Conservation (phyloP, 495 filamentous ascomycete species). For the Lophiotrema nucula region DNA sequence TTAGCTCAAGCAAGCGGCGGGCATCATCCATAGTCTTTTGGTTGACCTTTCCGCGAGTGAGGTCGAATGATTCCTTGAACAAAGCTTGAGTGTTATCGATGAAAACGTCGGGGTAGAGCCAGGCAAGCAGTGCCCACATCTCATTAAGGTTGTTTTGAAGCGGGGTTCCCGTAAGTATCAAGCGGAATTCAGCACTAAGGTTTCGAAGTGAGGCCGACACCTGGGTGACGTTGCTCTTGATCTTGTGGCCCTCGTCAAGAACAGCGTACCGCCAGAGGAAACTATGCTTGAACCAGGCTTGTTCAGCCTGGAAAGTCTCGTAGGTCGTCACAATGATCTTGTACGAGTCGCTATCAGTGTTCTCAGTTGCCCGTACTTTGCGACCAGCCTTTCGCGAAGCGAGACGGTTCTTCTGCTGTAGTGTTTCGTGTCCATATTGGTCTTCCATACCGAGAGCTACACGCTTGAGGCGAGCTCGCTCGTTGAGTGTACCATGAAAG, state of each 20-base stretch:
- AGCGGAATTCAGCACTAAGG: conserved; percentile 55
- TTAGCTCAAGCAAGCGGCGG: conserved; percentile 53
- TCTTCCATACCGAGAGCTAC: conserved; percentile 47
- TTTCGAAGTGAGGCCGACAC: conserved; percentile 53
- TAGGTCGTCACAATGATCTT: conserved; percentile 64
- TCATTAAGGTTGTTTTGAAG: conserved; percentile 65
- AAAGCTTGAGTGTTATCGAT: conserved; percentile 47
- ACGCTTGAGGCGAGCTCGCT: conserved; percentile 52
- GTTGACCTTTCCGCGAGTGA: conserved; percentile 57
- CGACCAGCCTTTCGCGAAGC: conserved; percentile 42
- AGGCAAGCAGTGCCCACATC: conserved; percentile 63
- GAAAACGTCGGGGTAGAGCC: conserved; percentile 65
- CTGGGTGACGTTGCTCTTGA: conserved; percentile 57
- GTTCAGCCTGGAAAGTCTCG: conserved; percentile 58
- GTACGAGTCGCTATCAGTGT: conserved; percentile 56
- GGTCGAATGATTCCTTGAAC: conserved; percentile 60
- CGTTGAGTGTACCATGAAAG: conserved; percentile 56
- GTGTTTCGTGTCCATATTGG: conserved; percentile 43
- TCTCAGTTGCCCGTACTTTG: conserved; percentile 57
- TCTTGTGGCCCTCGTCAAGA: conserved; percentile 61
- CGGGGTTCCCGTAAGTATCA: conserved; percentile 64
- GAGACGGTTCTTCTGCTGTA: conserved; percentile 36
- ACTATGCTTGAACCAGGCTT: conserved; percentile 57
- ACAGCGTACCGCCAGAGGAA: conserved; percentile 61
- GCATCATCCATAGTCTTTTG: conserved; percentile 54